These are phyloP conservation scores for Colletotrichum spinosum DNA, from an alignment of 2,329 filamentous ascomycete genomes.

Conservation along the genomic window DNA sequence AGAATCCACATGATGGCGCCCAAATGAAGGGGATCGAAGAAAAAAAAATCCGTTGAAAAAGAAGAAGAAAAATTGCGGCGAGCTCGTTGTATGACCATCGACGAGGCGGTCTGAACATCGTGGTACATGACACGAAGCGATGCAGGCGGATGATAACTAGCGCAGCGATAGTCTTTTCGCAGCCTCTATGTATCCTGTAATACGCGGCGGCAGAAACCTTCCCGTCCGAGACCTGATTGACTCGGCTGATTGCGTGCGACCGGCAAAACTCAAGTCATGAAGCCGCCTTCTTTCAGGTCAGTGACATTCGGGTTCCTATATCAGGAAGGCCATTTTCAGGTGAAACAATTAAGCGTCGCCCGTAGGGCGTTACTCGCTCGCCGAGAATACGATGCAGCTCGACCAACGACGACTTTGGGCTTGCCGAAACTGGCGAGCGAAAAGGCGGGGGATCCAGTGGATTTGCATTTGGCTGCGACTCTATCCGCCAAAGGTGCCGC, in stretches of 20 bases:
- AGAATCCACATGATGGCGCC: neutral
- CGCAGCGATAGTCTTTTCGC: slow-evolving; percentile 1
- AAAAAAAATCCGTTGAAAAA: neutral
- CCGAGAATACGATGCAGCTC: neutral
- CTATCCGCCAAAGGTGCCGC: slow-evolving; percentile 11
- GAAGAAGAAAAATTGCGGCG: neutral
- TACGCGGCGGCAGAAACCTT: slow-evolving; percentile 7
- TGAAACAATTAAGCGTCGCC: slow-evolving; percentile 30
- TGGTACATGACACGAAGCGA: slow-evolving; percentile 3
- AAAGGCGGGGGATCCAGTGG: neutral
- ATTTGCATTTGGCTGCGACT: neutral
- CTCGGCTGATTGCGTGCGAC: slow-evolving; percentile 20
- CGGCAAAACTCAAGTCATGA: neutral
- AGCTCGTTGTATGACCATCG: slow-evolving; percentile 15
- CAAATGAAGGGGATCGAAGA: neutral
- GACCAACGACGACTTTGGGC: slow-evolving; percentile 9
- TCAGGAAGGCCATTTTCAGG: slow-evolving; percentile 16
- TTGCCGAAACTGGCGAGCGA: slow-evolving; percentile 29
- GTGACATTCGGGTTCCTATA: neutral
- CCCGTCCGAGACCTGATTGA: slow-evolving; percentile 21
- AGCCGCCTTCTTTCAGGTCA: neutral
- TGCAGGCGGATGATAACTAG: neutral
- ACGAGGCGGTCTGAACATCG: slow-evolving; percentile 10
- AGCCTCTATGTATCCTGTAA: no score
- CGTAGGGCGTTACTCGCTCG: neutral